Evolutionary conservation across 164 flowering plant genomes (phyloP), one percentile per base, ranked within the genome.

Genomic region (Vitis riparia): DNA sequence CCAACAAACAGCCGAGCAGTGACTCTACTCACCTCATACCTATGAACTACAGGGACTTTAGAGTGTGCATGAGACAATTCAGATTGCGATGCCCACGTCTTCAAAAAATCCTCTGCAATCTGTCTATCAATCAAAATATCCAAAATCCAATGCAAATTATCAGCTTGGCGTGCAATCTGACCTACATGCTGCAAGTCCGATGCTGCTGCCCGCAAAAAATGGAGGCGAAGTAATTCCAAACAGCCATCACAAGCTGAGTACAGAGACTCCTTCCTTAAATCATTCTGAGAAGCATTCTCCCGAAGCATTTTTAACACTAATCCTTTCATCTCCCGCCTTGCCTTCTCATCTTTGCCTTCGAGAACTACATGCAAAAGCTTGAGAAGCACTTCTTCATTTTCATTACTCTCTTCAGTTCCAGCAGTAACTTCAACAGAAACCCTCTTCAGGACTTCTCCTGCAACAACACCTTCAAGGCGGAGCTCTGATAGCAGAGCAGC

Each of bases 251-350:
- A 90, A 70, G 97, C 96, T 3, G 82, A 78, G 71, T 95, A 91
- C 67, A 93, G 65, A 3, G 97, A 92, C 69, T 90, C 99, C 64
- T 91, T 93, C 48, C 90, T 71, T 11, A 93, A 79, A 63, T 92
- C 94, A 76, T 75, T 89, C 3, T 85, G 93, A 16, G 86, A 80
- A 9, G 97, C 79, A 71, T 83, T 93, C 74, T 93, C 99, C 2
- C 84, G 82, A 5, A 95, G 93, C 99, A 95, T 90, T 71, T 93
- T 93, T 2, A 86, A 84, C 0, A 93, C 90, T 56, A 95, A 73
- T 9, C 80, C 88, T 75, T 95, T 95, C 99, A 95, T 95, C 48
- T 95, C 99, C 56, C 99, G 81, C 83, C 98, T 84, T 0, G 99
- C 99, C 65, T 95, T 92, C 82, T 95, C 96, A 62, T 95, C 97